Conservation (phyloP, 2,329 filamentous ascomycete genomes). For the Ramularia endophylla region DNA sequence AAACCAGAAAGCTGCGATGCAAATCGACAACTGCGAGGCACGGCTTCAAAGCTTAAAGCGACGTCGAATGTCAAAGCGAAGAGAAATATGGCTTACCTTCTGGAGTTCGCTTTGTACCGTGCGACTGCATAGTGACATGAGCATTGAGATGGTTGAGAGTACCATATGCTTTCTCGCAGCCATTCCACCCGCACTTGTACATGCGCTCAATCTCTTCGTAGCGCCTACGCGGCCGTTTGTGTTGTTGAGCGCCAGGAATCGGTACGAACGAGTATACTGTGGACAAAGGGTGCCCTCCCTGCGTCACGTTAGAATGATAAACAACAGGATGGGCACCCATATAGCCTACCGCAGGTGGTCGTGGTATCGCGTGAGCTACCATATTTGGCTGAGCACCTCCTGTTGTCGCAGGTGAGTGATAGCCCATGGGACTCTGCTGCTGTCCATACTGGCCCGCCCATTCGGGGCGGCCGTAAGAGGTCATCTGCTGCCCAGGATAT, state of each 20-base stretch:
- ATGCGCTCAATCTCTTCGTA: conserved; percentile 99
- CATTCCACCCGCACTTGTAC: conserved; percentile 99
- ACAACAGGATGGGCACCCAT: conserved; percentile 19
- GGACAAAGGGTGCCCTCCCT: conserved; percentile 50
- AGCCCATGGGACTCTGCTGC: conserved; percentile 29
- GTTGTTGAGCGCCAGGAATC: conserved; percentile 93
- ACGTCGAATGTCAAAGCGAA: conserved; percentile 7
- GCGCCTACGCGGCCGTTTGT: conserved; percentile 85
- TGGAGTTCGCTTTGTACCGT: conserved; percentile 88
- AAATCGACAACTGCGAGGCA: conserved; percentile 29
- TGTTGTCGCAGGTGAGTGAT: conserved; percentile 52
- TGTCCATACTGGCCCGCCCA: conserved; percentile 61
- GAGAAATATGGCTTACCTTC: conserved; percentile 65
- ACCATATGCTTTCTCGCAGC: conserved; percentile 97
- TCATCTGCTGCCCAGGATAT: conserved; percentile 58
- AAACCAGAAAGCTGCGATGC: too few species aligned
- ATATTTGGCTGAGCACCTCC: conserved; percentile 52
- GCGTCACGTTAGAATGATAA: conserved; percentile 27
- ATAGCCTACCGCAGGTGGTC: conserved; percentile 56
- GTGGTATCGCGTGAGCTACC: conserved; percentile 52
- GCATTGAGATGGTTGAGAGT: conserved; percentile 97
- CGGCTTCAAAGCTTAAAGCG: conserved; percentile 10
- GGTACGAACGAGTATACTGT: conserved; percentile 98
- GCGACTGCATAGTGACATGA: conserved; percentile 98
- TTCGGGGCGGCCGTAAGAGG: conserved; percentile 64